A percentile compares a stretch with the other conserved stretches of the same genome.
These are phyloP conservation scores for Geranium rotundifolium DNA, from an alignment of 345 rosid species.

Conservation along the genomic window DNA sequence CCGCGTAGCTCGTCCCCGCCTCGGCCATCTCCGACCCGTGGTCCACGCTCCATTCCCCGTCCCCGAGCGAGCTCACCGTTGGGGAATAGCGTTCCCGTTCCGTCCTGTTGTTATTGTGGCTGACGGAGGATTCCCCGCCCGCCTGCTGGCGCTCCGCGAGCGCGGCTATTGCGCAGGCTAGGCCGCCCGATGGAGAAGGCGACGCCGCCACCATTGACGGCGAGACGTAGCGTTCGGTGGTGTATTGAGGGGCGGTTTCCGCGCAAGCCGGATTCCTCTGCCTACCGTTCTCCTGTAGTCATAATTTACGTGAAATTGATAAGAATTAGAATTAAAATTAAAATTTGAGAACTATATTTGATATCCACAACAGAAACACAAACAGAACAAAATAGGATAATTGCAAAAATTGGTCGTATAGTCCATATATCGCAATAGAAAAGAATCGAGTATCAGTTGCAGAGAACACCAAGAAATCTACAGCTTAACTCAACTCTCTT, in stretches of 20 bases:
- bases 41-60: slow-evolving; percentile 42
- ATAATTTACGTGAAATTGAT: neutral
- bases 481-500: too few relatives aligned
- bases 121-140: slow-evolving; percentile 43
- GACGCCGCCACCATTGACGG: slow-evolving; percentile 32
- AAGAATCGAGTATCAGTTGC: neutral
- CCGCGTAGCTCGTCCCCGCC: slow-evolving; percentile 63
- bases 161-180: slow-evolving; percentile 75
- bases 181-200: slow-evolving; percentile 65
- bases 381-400: too few relatives aligned
- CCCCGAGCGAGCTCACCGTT: slow-evolving; percentile 20
- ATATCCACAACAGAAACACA: too few relatives aligned
- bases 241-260: slow-evolving; percentile 38
- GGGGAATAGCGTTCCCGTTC: slow-evolving; percentile 33
- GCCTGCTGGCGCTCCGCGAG: slow-evolving; percentile 80
- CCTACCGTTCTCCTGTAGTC: slow-evolving; percentile 53
- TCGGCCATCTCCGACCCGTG: slow-evolving; percentile 46
- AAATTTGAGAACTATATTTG: too few relatives aligned
- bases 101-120: slow-evolving; percentile 30
- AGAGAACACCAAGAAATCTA: neutral
- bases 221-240: slow-evolving; percentile 27
- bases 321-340: too few relatives aligned
- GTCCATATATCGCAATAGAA: neutral
- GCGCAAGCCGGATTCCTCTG: slow-evolving; percentile 24
- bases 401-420: too few relatives aligned